Percentiles rank a stretch among this genome's conserved stretches.
phyloP scores from a whole-genome alignment of 2,329 filamentous ascomycete species.

The Xylaria sp. region DNA sequence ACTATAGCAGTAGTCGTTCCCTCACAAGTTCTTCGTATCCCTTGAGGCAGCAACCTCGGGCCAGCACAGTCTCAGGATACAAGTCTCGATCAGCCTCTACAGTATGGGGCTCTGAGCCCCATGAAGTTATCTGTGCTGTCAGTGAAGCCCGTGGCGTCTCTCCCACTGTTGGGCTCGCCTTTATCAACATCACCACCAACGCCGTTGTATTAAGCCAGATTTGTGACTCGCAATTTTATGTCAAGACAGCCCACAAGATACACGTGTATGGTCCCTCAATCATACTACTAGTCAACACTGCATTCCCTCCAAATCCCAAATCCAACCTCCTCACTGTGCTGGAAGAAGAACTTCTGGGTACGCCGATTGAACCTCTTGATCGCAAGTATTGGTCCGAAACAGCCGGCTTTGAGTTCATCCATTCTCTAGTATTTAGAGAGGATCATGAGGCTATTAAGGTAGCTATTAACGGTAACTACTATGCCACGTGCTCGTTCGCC shows the following conservation, averaged over 20 bases:
- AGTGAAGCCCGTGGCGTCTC: slow-evolving; percentile 86
- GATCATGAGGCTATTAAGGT: slow-evolving; percentile 82
- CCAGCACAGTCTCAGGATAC: slow-evolving; percentile 47
- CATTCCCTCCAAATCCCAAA: slow-evolving; percentile 64
- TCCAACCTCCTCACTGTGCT: slow-evolving; percentile 77
- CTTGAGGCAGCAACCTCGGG: slow-evolving; percentile 28
- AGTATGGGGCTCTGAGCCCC: slow-evolving; percentile 53
- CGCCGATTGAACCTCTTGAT: slow-evolving; percentile 67
- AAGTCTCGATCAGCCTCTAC: slow-evolving; percentile 47
- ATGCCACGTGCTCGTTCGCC: slow-evolving; percentile 81
- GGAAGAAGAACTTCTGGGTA: slow-evolving; percentile 68
- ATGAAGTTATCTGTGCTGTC: slow-evolving; percentile 84
- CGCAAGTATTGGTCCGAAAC: slow-evolving; percentile 83
- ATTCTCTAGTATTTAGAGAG: slow-evolving; percentile 75
- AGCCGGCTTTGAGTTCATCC: slow-evolving; percentile 75
- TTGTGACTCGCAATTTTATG: slow-evolving; percentile 89
- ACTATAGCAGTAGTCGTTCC: slow-evolving; percentile 28
- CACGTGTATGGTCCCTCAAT: slow-evolving; percentile 77
- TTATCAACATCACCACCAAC: slow-evolving; percentile 83
- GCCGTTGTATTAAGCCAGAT: slow-evolving; percentile 89
- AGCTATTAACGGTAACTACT: slow-evolving; percentile 80
- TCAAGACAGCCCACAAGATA: slow-evolving; percentile 85
- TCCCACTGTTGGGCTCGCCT: slow-evolving; percentile 81
- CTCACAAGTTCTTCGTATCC: slow-evolving; percentile 33
- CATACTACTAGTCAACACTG: slow-evolving; percentile 75